phyloP scores from a whole-genome alignment of 257 asterid species.

The Sherardia arvensis region DNA sequence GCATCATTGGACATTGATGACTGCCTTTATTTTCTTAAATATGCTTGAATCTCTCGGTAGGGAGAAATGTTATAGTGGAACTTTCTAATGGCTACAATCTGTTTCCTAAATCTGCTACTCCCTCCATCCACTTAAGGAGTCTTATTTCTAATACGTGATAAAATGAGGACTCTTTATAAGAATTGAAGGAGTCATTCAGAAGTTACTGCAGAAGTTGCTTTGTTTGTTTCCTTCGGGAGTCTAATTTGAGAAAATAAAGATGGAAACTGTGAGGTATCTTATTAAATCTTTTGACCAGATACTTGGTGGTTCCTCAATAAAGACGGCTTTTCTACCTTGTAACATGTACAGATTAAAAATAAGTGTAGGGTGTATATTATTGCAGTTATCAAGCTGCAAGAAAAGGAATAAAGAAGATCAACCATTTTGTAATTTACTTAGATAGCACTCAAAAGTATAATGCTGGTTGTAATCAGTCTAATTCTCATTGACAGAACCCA shows the following conservation, averaged over 20 bases:
- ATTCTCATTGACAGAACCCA: not conserved
- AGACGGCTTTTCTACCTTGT: not conserved
- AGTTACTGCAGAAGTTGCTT: not conserved
- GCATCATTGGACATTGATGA: not conserved
- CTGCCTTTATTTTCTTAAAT: not conserved
- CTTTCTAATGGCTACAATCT: not conserved
- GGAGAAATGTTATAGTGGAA: not conserved
- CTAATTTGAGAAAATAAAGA: not conserved
- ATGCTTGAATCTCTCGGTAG: not conserved
- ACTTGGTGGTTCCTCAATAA: not conserved
- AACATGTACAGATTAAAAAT: not conserved
- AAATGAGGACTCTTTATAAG: not conserved
- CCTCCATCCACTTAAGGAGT: not conserved
- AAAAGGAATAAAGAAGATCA: not conserved
- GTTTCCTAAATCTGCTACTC: not conserved
- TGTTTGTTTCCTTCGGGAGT: not conserved
- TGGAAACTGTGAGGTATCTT: not conserved
- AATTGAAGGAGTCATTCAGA: not conserved
- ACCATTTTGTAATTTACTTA: not conserved
- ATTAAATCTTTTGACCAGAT: not conserved
- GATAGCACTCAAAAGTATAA: not conserved
- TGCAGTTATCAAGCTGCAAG: not conserved
- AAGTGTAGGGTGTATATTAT: not conserved
- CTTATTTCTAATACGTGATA: not conserved
- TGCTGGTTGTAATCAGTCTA: not conserved